Evolutionary conservation across 176 grass and related monocot species (phyloP), one percentile per base, ranked within the genome.

Genomic region (Juncus effusus): DNA sequence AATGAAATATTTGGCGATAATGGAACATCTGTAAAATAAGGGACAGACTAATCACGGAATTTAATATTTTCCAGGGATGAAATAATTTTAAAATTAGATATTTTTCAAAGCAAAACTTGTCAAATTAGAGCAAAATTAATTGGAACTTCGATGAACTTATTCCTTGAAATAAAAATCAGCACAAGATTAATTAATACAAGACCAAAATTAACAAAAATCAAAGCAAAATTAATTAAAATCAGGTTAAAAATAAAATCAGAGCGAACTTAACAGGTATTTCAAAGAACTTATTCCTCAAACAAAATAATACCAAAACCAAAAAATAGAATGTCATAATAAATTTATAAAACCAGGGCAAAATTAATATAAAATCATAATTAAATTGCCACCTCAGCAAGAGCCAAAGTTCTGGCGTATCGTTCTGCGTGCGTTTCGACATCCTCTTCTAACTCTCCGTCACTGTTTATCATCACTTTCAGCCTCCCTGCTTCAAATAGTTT

Each of bases 391-490:
- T 97, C 49, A 16, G 83, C 72, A 38, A 97, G 68, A 67, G 88
- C 80, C 57, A 97, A 5, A 45, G 83, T 97, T 36, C 88, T 80
- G 72, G 85, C 93, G 82, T 97, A 77, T 45, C 93, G 76, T 82
- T 97, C 88, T 7, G 88, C 80, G 69, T 92, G 88, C 74, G 93
- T 97, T 82, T 97, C 88, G 68, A 79, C 64, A 10, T 97, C 93
- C 71, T 97, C 93, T 78, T 92, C 82, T 42, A 97, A 70, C 60
- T 97, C 88, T 64, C 85, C 93, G 65, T 97, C 85, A 69, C 85
- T 97, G 52, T 92, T 92, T 54, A 92, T 87, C 80, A 79, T 86
- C 70, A 97, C 9, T 57, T 89, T 97, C 56, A 97, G 85, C 80
- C 80, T 97, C 45, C 93, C 93, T 80, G 82, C 83, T 70, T 60